Conservation (phyloP, 1,139 yeast genomes). For the Suhomyces maxii region DNA sequence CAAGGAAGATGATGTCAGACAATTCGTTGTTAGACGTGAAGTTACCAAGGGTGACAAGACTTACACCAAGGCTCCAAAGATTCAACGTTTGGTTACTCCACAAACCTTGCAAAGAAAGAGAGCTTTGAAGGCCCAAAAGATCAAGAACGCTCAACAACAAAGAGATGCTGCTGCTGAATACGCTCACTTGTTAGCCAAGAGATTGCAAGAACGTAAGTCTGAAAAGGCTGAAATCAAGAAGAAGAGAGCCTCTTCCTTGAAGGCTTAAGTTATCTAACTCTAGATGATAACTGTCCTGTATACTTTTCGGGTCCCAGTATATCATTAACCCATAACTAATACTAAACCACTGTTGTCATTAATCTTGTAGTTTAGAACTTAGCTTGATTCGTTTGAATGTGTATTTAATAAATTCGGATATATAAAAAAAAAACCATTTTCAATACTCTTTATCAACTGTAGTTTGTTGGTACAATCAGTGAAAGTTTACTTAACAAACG, state of each 20-base stretch:
- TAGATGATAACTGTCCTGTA: conserved; percentile 7
- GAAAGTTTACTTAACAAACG: too few relatives aligned
- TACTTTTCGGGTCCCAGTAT: conserved; percentile 1
- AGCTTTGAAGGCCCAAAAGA: conserved; percentile 90
- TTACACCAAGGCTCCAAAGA: conserved; percentile 99
- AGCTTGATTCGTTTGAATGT: conserved; percentile 4
- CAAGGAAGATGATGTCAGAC: conserved; percentile 94
- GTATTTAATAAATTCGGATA: conserved; percentile 9
- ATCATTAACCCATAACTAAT: conserved; percentile 7
- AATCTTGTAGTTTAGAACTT: conserved; percentile 8
- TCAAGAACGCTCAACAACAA: conserved; percentile 96
- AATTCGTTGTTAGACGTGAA: conserved; percentile 98
- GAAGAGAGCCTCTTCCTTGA: conserved; percentile 99
- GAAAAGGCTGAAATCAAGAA: conserved; percentile 96
- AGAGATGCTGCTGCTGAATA: conserved; percentile 99
- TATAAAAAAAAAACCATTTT: neutral
- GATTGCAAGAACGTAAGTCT: conserved; percentile 98
- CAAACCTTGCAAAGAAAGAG: conserved; percentile 99
- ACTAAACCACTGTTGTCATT: conserved; percentile 11
- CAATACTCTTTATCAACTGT: neutral
- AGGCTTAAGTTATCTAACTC: conserved; percentile 52
- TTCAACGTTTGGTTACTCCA: conserved; percentile 99
- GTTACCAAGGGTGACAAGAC: conserved; percentile 97
- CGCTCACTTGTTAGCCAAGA: conserved; percentile 97
- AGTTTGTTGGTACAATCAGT: neutral